Evolutionary conservation across 1,284 basidiomycete genomes (phyloP), one percentile per base, ranked within the genome.

Genomic region (Cryptococcus sp.): DNA sequence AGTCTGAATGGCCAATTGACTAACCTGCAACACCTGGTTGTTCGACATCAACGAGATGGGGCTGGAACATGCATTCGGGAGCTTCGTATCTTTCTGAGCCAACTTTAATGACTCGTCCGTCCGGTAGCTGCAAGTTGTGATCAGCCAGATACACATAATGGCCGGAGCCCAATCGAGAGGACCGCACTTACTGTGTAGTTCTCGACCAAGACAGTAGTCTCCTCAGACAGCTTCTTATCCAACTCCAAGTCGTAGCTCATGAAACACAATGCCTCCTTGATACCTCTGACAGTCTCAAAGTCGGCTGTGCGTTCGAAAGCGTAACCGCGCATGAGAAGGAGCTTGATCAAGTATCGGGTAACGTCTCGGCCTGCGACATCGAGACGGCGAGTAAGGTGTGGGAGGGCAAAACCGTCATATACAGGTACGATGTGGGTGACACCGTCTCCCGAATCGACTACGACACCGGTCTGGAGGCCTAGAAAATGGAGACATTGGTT

Each of bases 51-150:
- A 99, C 93, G 8, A 99, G 84, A 78, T 97, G 92, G 23, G 96
- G 96, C 79, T 99, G 94, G 88, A 99, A 99, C 91, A 99, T 93
- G 81, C 96, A 99, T 79, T 99, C 96, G 13, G 96, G 96, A n/a
- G 95, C 96, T 79, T 97, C 93, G 76, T 97, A 99, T n/a, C 96
- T 88, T 77, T 99, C 96, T 1, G 92, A 93, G 25, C 95, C 96
- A 55, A 99, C 92, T 83, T 96, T 97, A 84, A 99, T 97, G 34
- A 85, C 86, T 46, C 96, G 89, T 2, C 96, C 96, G 72, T 99
- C 95, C 2, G 96, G 96, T 26, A 99, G 87, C 89, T 95, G 61
- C 22, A 16, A 50, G 29, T 51, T 22, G 19, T 15, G 19, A 29
- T 1, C 39, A 17, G 20, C 13, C 16, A n/a, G 5, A 4, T 26